phyloP scores from a whole-genome alignment of 2,329 filamentous ascomycete genomes.

The Paramyrothecium roridum region DNA sequence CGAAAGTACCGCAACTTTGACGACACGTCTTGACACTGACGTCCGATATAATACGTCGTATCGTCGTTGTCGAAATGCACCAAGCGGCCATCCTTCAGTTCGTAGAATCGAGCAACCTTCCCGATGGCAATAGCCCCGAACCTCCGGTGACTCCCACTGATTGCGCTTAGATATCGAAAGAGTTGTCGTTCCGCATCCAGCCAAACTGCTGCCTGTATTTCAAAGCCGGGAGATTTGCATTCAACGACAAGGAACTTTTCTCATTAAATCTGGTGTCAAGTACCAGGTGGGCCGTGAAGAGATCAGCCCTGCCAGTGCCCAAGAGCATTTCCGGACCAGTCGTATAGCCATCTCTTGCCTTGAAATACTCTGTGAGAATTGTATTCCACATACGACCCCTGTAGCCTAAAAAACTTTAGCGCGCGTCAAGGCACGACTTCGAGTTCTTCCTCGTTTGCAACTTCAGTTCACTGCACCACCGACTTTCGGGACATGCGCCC shows the following conservation, averaged over 20 bases:
- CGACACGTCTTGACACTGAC: neutral
- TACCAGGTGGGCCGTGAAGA: neutral
- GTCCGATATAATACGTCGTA: neutral
- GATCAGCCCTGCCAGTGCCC: neutral
- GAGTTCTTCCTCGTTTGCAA: neutral
- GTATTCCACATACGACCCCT: neutral
- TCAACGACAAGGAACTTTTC: neutral
- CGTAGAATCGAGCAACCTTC: neutral
- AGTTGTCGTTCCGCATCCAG: neutral
- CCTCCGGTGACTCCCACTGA: neutral
- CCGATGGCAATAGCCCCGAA: neutral
- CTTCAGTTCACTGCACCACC: no score
- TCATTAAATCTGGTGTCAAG: neutral
- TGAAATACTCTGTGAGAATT: neutral
- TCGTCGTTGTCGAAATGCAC: neutral
- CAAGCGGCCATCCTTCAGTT: neutral
- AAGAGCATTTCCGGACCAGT: neutral
- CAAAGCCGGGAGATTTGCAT: neutral
- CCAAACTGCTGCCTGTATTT: neutral
- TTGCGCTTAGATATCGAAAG: neutral
- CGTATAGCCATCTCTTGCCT: neutral
- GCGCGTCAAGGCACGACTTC: no score
- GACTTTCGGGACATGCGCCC: no score
- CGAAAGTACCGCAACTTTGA: neutral
- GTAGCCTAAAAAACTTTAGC: no score